These are phyloP conservation scores for Diaporthe sp. DNA, from an alignment of 2,329 filamentous ascomycete genomes.

Conservation along the genomic window DNA sequence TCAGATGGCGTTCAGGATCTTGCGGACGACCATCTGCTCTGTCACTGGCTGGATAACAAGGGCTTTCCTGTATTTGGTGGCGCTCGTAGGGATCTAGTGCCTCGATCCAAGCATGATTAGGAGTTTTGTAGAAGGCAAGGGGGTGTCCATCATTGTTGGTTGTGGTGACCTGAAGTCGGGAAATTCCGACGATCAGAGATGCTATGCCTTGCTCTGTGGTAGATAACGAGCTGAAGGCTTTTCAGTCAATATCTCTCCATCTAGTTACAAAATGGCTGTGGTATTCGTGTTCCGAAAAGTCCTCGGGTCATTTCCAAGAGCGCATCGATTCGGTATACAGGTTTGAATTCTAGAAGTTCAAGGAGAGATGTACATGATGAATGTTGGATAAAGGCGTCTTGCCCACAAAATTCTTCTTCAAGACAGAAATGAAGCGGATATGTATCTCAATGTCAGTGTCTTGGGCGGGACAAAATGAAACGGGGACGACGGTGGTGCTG, in stretches of 20 bases:
- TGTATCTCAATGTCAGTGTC: background rate
- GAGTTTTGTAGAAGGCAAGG: no score
- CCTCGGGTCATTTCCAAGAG: background rate
- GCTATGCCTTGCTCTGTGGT: background rate
- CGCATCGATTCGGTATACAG: background rate
- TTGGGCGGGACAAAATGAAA: background rate
- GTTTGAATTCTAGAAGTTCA: background rate
- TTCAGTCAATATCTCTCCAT: background rate
- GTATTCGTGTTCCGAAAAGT: background rate
- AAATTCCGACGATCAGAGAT: background rate
- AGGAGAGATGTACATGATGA: background rate
- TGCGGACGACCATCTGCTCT: no score
- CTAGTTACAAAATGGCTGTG: fast-evolving
- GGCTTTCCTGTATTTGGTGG: no score
- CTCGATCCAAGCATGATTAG: no score
- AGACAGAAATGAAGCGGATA: background rate
- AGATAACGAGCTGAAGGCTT: no score
- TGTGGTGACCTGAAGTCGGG: background rate
- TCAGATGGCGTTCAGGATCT: no score
- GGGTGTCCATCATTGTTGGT: background rate
- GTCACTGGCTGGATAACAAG: no score
- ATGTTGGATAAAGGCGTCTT: background rate
- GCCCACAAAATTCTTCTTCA: background rate
- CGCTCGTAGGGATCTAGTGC: no score
- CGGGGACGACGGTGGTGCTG: background rate